Percentiles rank a stretch among this genome's conserved stretches.
Conservation (phyloP, 352 stramenopile genomes). For the Phytophthora ohioensis region DNA sequence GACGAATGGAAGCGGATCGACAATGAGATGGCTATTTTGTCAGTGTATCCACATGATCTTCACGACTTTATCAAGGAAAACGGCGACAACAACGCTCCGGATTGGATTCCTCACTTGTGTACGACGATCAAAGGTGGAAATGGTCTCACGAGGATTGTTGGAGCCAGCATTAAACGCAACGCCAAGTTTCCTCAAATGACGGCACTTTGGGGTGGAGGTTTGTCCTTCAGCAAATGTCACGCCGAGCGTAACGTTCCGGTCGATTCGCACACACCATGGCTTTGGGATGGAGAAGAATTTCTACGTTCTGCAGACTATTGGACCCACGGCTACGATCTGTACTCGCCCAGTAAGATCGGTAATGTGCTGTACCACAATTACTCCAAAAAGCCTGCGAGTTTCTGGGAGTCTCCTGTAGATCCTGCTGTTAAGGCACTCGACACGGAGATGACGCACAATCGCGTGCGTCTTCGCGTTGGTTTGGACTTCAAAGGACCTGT, state of each 20-base stretch:
- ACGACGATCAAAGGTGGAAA: conserved; percentile 71
- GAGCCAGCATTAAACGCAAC: conserved; percentile 76
- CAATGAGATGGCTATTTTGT: conserved; percentile 84
- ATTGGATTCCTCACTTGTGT: conserved; percentile 75
- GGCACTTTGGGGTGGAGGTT: conserved; percentile 72
- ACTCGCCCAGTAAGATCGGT: conserved; percentile 55
- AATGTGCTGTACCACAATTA: conserved; percentile 78
- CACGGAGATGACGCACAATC: conserved; percentile 59
- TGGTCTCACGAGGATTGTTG: conserved; percentile 66
- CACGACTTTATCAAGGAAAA: conserved; percentile 78
- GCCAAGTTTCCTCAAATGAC: conserved; percentile 71
- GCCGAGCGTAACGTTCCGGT: conserved; percentile 70
- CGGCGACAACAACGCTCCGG: conserved; percentile 70
- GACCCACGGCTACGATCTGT: conserved; percentile 73
- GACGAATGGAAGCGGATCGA: conserved; percentile 66
- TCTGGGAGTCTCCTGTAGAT: conserved; percentile 59
- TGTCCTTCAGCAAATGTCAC: conserved; percentile 85
- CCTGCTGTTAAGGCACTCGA: conserved; percentile 43
- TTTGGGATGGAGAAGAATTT: conserved; percentile 73
- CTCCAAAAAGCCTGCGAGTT: conserved; percentile 60
- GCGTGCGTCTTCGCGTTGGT: conserved; percentile 54
- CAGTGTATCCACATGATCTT: conserved; percentile 79
- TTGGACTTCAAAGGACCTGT: conserved; percentile 60
- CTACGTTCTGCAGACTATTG: conserved; percentile 61
- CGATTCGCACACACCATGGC: conserved; percentile 75